These are phyloP conservation scores for Triticum dicoccoides DNA, from an alignment of 176 grass and related monocot genomes.

Conservation along the genomic window DNA sequence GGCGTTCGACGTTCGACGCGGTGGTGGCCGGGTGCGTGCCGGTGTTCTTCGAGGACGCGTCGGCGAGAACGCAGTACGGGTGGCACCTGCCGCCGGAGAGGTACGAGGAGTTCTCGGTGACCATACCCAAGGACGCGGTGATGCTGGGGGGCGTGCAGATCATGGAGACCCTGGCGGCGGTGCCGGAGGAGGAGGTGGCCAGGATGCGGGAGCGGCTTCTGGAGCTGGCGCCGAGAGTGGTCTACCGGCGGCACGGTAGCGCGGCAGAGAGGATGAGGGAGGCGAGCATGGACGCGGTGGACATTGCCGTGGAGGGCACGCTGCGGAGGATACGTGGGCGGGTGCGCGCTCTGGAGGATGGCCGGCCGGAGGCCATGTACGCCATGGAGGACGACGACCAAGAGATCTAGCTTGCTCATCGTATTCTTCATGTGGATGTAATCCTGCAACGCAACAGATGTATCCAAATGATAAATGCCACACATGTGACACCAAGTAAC, in stretches of 20 bases:
- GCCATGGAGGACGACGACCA: not conserved
- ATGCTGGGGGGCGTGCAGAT: not conserved
- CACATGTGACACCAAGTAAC: too few species aligned
- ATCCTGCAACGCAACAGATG: too few species aligned
- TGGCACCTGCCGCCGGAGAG: not conserved
- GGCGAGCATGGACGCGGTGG: not conserved
- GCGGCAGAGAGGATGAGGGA: not conserved
- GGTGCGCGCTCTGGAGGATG: not conserved
- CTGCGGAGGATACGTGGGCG: not conserved
- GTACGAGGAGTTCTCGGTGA: conserved; percentile 9
- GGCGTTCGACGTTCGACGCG: not conserved
- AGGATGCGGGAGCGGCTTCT: not conserved
- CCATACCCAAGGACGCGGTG: conserved; percentile 8
- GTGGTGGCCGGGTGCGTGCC: conserved; percentile 3
- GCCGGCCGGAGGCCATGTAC: not conserved
- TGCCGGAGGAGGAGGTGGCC: conserved; percentile 1
- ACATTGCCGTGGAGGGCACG: not conserved
- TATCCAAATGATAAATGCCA: too few species aligned
- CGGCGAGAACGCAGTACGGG: not conserved
- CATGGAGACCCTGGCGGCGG: not conserved
- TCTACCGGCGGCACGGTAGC: not conserved
- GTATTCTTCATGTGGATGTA: too few species aligned
- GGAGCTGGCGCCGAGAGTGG: not conserved
- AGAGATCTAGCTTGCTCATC: not conserved
- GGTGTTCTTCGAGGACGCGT: not conserved